These are phyloP conservation scores for Phalaenopsis hybrid DNA, from an alignment of 116 monocot genomes.

Conservation along the genomic window DNA sequence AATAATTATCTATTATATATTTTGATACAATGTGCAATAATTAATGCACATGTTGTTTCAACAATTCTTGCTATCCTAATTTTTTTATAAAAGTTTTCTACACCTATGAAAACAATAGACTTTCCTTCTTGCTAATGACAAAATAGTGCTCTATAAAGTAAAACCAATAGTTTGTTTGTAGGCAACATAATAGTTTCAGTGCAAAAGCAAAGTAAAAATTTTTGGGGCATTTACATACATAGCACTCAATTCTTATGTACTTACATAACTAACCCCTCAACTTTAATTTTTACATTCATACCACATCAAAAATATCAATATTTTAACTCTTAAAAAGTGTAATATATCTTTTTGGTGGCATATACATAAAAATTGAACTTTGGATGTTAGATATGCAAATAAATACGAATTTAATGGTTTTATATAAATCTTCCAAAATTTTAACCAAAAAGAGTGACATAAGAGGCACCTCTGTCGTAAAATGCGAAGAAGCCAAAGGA, in stretches of 20 bases:
- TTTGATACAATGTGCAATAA: not conserved
- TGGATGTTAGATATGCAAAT: too few species aligned
- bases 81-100: not conserved
- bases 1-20: too few species aligned
- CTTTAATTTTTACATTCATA: too few species aligned
- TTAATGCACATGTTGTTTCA: not conserved
- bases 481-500: constrained; percentile 91
- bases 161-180: not conserved
- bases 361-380: too few species aligned
- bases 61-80: not conserved
- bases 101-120: not conserved
- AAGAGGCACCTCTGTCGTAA: constrained; percentile 81
- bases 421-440: too few species aligned
- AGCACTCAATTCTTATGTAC: too few species aligned
- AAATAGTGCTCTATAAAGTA: not conserved
- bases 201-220: not conserved
- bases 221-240: too few species aligned
- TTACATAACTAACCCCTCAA: too few species aligned
- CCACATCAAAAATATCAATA: not conserved
- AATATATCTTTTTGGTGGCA: too few species aligned
- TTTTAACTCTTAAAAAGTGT: too few species aligned
- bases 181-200: not conserved
- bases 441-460: not conserved
- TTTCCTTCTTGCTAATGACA: not conserved
- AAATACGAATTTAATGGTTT: too few species aligned